Conservation (phyloP, 768 basidiomycete genomes). For the Kwoniella sp. region DNA sequence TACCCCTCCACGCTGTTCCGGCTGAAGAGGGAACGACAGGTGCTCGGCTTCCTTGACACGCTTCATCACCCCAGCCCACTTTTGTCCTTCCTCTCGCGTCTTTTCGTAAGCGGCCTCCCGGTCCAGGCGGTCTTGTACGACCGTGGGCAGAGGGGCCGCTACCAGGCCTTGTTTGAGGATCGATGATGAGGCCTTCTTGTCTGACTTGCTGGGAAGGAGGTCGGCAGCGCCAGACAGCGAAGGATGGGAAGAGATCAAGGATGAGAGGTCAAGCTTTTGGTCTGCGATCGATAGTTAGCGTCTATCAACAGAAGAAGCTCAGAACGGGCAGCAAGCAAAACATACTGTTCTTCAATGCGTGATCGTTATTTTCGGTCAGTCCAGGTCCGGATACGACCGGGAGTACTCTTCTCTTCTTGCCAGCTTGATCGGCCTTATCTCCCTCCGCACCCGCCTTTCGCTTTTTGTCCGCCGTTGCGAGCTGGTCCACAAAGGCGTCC, state of each 20-base stretch:
- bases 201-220: slow-evolving; percentile 63
- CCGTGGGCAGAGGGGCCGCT: slow-evolving; percentile 76
- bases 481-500: slow-evolving; percentile 64
- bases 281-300: too few species aligned
- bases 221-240: slow-evolving; percentile 58
- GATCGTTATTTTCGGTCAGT: slow-evolving; percentile 64
- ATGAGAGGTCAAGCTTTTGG: slow-evolving; percentile 46
- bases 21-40: slow-evolving; percentile 46
- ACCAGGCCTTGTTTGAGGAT: slow-evolving; percentile 60
- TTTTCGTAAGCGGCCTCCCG: slow-evolving; percentile 91
- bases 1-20: slow-evolving; percentile 43
- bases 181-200: slow-evolving; percentile 57
- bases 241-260: slow-evolving; percentile 65
- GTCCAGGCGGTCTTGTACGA: slow-evolving; percentile 82
- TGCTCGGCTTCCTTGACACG: slow-evolving; percentile 73
- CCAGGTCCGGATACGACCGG: slow-evolving; percentile 66
- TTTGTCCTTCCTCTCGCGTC: slow-evolving; percentile 85
- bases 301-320: neutral
- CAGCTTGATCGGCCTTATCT: slow-evolving; percentile 53
- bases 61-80: slow-evolving; percentile 91
- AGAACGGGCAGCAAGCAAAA: too few species aligned
- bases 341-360: slow-evolving; percentile 52
- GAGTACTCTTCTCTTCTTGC: slow-evolving; percentile 58
- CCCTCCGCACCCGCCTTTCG: slow-evolving; percentile 60
- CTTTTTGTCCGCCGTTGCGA: slow-evolving; percentile 63